These are phyloP conservation scores for Anethum foeniculum DNA, from an alignment of 140 eudicot genomes.

Conservation along the genomic window DNA sequence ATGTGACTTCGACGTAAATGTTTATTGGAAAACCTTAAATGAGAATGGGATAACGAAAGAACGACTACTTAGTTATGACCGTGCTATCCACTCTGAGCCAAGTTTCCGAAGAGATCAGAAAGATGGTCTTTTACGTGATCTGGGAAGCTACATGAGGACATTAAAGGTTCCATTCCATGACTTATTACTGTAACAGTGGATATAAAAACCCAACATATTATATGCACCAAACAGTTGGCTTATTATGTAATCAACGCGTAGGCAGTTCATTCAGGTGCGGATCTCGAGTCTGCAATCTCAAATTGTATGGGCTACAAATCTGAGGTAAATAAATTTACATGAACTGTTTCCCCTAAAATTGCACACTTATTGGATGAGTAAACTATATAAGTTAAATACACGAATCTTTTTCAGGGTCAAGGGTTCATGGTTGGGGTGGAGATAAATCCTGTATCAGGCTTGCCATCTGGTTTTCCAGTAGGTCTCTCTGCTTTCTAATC, in stretches of 20 bases:
- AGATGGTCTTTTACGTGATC: conserved; percentile 92
- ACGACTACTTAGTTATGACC: conserved; percentile 95
- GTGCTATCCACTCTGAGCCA: conserved; percentile 92
- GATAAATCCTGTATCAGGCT: conserved; percentile 82
- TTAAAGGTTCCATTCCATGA: conserved; percentile 47
- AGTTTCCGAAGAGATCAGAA: conserved; percentile 76
- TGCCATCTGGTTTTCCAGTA: conserved; percentile 96
- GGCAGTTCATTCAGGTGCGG: conserved; percentile 99
- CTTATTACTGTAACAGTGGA: neutral
- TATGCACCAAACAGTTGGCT: neutral
- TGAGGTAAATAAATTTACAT: conserved; percentile 38
- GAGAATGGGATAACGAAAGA: conserved; percentile 95
- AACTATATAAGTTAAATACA: conserved; percentile 3
- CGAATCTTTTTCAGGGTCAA: conserved; percentile 57
- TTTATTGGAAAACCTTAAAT: conserved; percentile 92
- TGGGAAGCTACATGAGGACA: conserved; percentile 91
- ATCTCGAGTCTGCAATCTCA: conserved; percentile 88
- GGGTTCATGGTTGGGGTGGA: conserved; percentile 99
- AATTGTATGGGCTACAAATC: conserved; percentile 94
- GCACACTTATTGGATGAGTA: neutral
- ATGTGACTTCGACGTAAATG: conserved; percentile 69
- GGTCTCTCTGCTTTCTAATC: conserved; percentile 10
- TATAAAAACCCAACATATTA: neutral
- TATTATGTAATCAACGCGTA: conserved; percentile 26
- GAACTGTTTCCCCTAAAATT: neutral